Percentiles rank a stretch among this genome's conserved stretches.
These are phyloP conservation scores for Chytriomyces sp. DNA, from an alignment of 192 early-diverging fungal genomes.

Conservation along the genomic window DNA sequence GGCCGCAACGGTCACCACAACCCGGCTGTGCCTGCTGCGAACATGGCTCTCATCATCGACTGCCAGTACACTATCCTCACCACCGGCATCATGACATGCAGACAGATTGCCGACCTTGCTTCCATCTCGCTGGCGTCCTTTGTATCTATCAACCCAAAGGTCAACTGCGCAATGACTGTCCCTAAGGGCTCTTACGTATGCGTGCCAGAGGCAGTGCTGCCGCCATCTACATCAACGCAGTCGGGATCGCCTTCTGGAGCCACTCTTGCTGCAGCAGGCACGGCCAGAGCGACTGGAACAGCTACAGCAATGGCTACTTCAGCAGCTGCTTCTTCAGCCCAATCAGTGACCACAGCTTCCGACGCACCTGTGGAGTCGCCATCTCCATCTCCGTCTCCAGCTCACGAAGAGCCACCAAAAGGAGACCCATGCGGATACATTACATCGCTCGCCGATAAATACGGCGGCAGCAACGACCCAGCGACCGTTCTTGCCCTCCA, in stretches of 20 bases:
- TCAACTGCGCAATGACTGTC: background rate
- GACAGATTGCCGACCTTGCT: background rate
- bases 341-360: background rate
- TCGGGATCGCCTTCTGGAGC: background rate
- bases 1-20: background rate
- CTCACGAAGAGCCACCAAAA: background rate
- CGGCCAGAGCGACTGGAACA: background rate
- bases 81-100: background rate
- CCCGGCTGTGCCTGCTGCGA: background rate
- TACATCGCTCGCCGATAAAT: background rate
- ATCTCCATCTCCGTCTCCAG: slow-evolving; percentile 9
- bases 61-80: background rate
- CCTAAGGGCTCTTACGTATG: background rate
- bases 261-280: background rate
- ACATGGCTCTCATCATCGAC: background rate
- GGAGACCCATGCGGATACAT: slow-evolving; percentile 2
- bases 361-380: background rate
- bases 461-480: background rate
- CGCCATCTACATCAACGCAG: background rate
- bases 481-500: background rate
- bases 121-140: background rate
- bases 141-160: background rate
- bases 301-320: background rate
- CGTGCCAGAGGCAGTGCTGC: background rate
- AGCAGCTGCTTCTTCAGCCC: background rate